These are phyloP conservation scores for Cyberlindnera mississippiensis DNA, from an alignment of 805 yeast species.

Conservation along the genomic window DNA sequence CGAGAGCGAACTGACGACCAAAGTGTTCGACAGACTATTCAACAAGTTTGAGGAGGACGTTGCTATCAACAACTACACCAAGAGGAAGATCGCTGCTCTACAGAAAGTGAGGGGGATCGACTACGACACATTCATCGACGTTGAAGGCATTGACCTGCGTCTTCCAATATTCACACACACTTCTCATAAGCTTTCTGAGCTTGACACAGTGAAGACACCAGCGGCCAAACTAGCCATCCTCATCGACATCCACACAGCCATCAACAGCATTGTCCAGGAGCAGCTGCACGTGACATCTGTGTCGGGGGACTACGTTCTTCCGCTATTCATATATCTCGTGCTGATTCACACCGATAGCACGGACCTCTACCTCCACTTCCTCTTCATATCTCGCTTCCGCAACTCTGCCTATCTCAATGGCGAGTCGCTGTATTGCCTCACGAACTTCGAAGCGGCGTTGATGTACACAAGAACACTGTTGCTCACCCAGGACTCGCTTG, in stretches of 20 bases:
- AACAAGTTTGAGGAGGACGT: slow-evolving; percentile 15
- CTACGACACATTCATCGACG: slow-evolving; percentile 19
- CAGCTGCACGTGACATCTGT: slow-evolving; percentile 2
- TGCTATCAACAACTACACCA: slow-evolving; percentile 17
- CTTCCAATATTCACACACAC: slow-evolving; percentile 1
- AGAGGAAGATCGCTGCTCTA: slow-evolving; percentile 14
- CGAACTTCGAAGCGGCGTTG: slow-evolving; percentile 27
- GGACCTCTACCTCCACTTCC: slow-evolving; percentile 22
- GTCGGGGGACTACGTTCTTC: slow-evolving; percentile 25
- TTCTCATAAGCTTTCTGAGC: slow-evolving; percentile 10
- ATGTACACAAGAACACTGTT: slow-evolving; percentile 16
- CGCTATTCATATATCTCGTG: slow-evolving; percentile 23
- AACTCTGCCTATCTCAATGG: slow-evolving; percentile 14
- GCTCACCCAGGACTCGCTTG: slow-evolving; percentile 11
- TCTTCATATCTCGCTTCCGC: slow-evolving; percentile 24
- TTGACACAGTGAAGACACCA: slow-evolving; percentile 15
- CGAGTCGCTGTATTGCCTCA: slow-evolving; percentile 23
- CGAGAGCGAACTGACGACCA: slow-evolving; percentile 14
- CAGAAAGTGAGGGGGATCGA: slow-evolving; percentile 15
- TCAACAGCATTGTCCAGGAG: slow-evolving; percentile 12
- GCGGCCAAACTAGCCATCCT: slow-evolving; percentile 15
- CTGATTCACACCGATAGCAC: slow-evolving; percentile 11
- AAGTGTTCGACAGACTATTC: slow-evolving; percentile 17
- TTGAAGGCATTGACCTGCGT: slow-evolving; percentile 16
- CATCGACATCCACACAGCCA: slow-evolving; percentile 14